A percentile compares a stretch with the other conserved stretches of the same genome.
Evolutionary conservation across 129 eudicot genomes (phyloP).

Genomic region (Escallonia rubra): DNA sequence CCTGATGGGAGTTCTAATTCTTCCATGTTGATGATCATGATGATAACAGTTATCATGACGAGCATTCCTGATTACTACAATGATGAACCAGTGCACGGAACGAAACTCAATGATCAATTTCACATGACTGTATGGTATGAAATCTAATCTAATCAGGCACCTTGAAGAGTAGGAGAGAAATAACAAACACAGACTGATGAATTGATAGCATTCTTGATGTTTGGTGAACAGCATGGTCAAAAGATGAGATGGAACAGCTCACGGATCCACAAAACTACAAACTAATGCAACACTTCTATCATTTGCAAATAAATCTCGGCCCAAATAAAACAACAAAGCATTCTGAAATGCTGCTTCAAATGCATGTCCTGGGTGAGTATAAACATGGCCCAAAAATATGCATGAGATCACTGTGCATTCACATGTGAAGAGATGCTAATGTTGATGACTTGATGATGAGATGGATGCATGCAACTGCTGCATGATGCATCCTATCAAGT

Average conservation of each 20-base stretch:
- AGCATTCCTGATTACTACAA: too few relatives aligned
- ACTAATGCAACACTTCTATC: conserved; percentile 33
- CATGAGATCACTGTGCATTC: conserved; percentile 35
- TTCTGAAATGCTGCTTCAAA: conserved; percentile 48
- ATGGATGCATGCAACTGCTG: conserved; percentile 88
- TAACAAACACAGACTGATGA: neutral
- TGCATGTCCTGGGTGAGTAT: conserved; percentile 54
- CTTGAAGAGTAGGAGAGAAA: neutral
- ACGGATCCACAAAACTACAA: conserved; percentile 28
- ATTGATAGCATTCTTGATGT: conserved; percentile 7
- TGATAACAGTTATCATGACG: too few relatives aligned
- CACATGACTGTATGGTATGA: conserved; percentile 13
- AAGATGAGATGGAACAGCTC: conserved; percentile 15
- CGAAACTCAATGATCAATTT: conserved; percentile 7
- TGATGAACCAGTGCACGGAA: neutral
- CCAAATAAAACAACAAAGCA: conserved; percentile 22
- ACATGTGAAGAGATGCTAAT: conserved; percentile 66
- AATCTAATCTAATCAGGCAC: neutral
- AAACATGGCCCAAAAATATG: conserved; percentile 38
- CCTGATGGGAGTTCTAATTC: neutral
- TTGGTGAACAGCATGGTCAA: conserved; percentile 4
- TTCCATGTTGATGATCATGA: too few relatives aligned
- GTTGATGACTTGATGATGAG: conserved; percentile 74
- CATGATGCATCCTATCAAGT: conserved; percentile 87
- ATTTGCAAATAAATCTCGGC: conserved; percentile 9